phyloP scores from a whole-genome alignment of 495 filamentous ascomycete genomes.

The Glarea lozoyensis region DNA sequence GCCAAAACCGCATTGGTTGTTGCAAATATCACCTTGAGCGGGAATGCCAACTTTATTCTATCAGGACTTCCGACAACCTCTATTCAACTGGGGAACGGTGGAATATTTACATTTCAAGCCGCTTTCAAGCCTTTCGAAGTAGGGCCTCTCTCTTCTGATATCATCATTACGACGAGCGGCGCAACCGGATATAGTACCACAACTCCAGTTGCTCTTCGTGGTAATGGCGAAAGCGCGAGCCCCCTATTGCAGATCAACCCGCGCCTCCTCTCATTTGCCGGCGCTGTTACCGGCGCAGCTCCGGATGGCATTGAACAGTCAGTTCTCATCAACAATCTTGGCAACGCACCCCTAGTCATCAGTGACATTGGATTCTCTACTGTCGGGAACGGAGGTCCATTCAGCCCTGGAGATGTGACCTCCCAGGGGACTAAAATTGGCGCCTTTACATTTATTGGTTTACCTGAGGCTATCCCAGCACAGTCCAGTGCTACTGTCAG shows the following conservation, averaged over 20 bases:
- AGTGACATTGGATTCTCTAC: conserved; percentile 25
- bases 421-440: conserved; percentile 24
- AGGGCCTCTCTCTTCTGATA: conserved; percentile 32
- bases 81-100: conserved; percentile 23
- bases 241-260: conserved; percentile 29
- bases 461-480: conserved; percentile 27
- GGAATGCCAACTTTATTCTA: conserved; percentile 27
- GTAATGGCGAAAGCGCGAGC: conserved; percentile 22
- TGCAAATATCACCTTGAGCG: conserved; percentile 23
- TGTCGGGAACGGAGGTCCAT: conserved; percentile 26
- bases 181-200: conserved; percentile 26
- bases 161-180: conserved; percentile 30
- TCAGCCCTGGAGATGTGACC: conserved; percentile 25
- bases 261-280: conserved; percentile 29
- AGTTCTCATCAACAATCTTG: conserved; percentile 29
- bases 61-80: conserved; percentile 27
- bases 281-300: conserved; percentile 26
- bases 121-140: conserved; percentile 25
- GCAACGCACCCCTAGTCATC: conserved; percentile 27
- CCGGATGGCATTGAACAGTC: conserved; percentile 21
- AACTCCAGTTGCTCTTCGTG: conserved; percentile 27
- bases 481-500: conserved; percentile 23
- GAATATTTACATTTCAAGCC: conserved; percentile 30
- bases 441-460: conserved; percentile 29
- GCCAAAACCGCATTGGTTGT: conserved; percentile 25